Evolutionary conservation across 805 yeast genomes (phyloP), one percentile per base, ranked within the genome.

Genomic region (Zygosaccharomyces gambellarensis): DNA sequence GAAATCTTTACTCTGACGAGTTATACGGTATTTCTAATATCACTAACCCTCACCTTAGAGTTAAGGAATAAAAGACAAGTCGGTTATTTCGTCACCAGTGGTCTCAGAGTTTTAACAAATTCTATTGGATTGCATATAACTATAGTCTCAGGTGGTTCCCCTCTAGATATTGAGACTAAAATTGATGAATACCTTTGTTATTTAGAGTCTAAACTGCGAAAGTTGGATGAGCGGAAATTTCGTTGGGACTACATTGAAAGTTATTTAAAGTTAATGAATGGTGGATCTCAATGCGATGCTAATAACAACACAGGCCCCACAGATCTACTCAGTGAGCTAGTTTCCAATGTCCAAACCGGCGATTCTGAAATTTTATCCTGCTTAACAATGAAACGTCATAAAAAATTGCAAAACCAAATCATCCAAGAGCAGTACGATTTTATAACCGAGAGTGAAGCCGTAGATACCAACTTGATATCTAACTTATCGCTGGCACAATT

Each of bases 31-130:
- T 77, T 71, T 59, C 45, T 77, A n/a, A 56, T 84, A 55, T 69
- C 79, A 0, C 53, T 70, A 6, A 65, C 73, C 0, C 67, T 79
- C 17, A 63, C 70, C 1, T 67, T 74, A 2, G 81, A 77, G 42
- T 63, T 85, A 14, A 66, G 90, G 52, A 73, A 72, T 17, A 76
- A 74, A 55, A 74, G 73, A 50, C 85, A 81, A 53, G 62, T 85
- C 47, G 90, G 88, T 0, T 85, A 85, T 59, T 71, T 75, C 4
- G 79, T 83, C 0, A 55, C 75, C n/a, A 78, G 82, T 19, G 89
- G 89, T 0, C 48, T 75, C 23, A 67, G 86, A 50, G 56, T 76
- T 0, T 62, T 79, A 27, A 69, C 81, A 47, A 71, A 73, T 21
- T 76, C 82, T 0, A 63, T 77, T 29, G 92, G 92, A 0, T 51